phyloP scores from a whole-genome alignment of 176 grass and related monocot genomes.

The Eleusine coracana region DNA sequence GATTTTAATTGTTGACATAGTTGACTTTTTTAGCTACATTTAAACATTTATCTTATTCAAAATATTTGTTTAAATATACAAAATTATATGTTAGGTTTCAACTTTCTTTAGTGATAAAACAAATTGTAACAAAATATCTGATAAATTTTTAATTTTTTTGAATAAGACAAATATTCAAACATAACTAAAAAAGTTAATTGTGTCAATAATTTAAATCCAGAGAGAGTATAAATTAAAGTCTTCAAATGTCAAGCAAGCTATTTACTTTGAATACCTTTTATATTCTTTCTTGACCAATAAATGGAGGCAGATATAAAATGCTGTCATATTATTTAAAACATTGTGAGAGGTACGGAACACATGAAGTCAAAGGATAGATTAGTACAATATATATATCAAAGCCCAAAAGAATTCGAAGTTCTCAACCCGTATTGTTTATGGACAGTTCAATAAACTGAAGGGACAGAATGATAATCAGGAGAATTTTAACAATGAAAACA shows the following conservation, averaged over 20 bases:
- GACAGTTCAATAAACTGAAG: background rate
- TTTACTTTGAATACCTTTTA: background rate
- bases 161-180: too few species aligned
- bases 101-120: too few species aligned
- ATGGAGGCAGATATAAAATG: background rate
- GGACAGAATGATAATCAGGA: background rate
- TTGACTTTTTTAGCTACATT: too few species aligned
- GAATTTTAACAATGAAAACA: background rate
- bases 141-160: too few species aligned
- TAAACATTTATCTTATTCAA: too few species aligned
- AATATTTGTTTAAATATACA: too few species aligned
- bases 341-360: background rate
- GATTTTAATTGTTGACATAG: too few species aligned
- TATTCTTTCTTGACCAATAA: background rate
- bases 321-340: background rate
- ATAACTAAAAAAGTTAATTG: too few species aligned
- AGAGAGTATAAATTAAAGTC: background rate
- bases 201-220: too few species aligned
- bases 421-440: background rate
- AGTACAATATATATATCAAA: constrained; percentile 5
- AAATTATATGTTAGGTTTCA: too few species aligned
- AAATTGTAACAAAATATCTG: too few species aligned
- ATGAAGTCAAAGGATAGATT: constrained; percentile 22
- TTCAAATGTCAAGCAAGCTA: background rate
- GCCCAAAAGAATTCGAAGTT: background rate